A percentile compares a stretch with the other conserved stretches of the same genome.
phyloP scores from a whole-genome alignment of 1,139 yeast genomes.

The Geotrichum reessii region DNA sequence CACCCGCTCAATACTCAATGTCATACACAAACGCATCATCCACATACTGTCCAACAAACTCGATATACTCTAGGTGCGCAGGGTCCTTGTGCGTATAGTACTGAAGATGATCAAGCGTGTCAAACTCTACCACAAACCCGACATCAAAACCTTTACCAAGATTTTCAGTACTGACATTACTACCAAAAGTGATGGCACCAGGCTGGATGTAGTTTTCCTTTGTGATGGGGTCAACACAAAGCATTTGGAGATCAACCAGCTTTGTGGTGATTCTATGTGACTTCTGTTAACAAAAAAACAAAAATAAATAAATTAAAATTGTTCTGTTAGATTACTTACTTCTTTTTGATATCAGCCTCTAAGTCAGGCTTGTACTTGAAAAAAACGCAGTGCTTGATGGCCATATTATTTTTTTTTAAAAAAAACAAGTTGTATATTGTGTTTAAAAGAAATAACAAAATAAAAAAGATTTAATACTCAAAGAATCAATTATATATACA shows the following conservation, averaged over 20 bases:
- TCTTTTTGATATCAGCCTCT: background rate
- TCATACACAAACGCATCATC: conserved; percentile 11
- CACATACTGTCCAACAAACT: background rate
- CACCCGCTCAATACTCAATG: background rate
- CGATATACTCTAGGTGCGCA: background rate
- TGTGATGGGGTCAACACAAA: background rate
- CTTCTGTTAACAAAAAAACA: no score
- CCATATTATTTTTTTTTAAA: background rate
- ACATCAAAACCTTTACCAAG: conserved; percentile 4
- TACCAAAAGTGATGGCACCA: background rate
- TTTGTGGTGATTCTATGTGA: background rate
- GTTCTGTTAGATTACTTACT: background rate
- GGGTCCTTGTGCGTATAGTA: conserved; percentile 9
- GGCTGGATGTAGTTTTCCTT: background rate
- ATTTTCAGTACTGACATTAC: conserved; percentile 1
- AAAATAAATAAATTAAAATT: no score
- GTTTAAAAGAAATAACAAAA: background rate
- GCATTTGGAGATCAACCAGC: background rate
- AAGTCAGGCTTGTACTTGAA: conserved; percentile 2
- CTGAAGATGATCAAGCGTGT: background rate
- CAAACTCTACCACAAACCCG: conserved; percentile 11
- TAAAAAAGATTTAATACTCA: no score
- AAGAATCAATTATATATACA: no score
- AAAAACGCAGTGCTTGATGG: conserved; percentile 16
- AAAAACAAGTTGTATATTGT: background rate